phyloP scores from a whole-genome alignment of 305 asterid species.

The Caryopteris hybrid region DNA sequence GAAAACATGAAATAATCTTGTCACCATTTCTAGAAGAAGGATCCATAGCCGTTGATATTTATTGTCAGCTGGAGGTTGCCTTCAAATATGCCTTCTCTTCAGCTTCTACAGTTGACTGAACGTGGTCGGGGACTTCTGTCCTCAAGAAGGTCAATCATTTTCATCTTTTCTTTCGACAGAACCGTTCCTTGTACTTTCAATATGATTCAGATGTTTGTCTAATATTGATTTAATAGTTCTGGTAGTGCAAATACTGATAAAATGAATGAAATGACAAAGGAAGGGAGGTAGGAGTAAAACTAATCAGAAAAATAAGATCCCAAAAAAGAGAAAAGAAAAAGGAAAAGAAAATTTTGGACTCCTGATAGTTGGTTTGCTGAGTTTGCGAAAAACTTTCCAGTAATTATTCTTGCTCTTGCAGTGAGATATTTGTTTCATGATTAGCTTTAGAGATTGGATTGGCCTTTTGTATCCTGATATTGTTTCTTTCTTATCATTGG shows the following conservation, averaged over 20 bases:
- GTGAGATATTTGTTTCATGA: constrained; percentile 1
- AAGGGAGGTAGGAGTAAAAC: no score
- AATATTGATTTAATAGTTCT: not conserved
- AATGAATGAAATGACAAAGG: no score
- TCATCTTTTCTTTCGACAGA: constrained; percentile 4
- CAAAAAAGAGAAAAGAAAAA: not conserved
- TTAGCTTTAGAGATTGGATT: constrained; percentile 4
- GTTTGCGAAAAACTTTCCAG: not conserved
- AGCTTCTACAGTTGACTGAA: constrained; percentile 93
- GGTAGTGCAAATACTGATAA: constrained; percentile 2
- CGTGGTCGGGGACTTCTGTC: constrained; percentile 90
- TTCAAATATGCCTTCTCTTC: constrained; percentile 83
- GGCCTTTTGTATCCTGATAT: not conserved
- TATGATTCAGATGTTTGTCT: not conserved
- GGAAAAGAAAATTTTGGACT: no score
- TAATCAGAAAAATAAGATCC: not conserved
- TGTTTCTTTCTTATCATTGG: not conserved
- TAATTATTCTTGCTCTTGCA: constrained; percentile 7
- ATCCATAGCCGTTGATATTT: constrained; percentile 30
- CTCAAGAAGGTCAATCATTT: constrained; percentile 71
- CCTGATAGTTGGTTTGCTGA: not conserved
- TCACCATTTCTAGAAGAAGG: constrained; percentile 28
- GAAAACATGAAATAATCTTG: constrained; percentile 25
- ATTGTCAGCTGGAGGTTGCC: constrained; percentile 36
- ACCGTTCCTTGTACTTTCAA: not conserved